Conservation (phyloP, 192 early-diverging fungal species). For the Backusella parvicylindrica region DNA sequence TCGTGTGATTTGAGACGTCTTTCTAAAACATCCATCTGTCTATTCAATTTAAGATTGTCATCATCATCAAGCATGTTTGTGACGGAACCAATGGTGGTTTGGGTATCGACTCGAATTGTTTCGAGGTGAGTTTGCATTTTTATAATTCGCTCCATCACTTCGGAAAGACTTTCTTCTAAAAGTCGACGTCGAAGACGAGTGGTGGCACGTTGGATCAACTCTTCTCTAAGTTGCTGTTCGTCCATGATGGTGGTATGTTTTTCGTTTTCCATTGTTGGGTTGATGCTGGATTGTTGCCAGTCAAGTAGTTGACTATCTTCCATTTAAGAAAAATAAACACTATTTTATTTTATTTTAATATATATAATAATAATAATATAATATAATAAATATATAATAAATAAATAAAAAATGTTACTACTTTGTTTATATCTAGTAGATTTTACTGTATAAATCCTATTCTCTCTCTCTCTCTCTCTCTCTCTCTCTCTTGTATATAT, state of each 20-base stretch:
- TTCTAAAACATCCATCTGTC: constrained; percentile 22
- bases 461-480: background rate
- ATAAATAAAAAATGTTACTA: background rate
- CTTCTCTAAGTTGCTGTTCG: constrained; percentile 15
- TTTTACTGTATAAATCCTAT: background rate
- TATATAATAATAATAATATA: constrained; percentile 4
- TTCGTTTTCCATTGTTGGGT: background rate
- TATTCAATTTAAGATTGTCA: background rate
- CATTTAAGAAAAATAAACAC: background rate
- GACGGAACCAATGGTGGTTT: background rate
- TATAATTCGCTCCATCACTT: background rate
- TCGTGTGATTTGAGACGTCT: constrained; percentile 6
- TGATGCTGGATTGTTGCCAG: background rate
- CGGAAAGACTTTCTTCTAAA: constrained; percentile 16
- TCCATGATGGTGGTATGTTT: background rate
- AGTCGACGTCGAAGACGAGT: constrained; percentile 19
- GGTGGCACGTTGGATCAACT: constrained; percentile 22
- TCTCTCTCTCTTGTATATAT: background rate
- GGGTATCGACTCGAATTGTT: constrained; percentile 2
- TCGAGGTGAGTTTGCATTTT: constrained; percentile 4
- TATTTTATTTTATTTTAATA: background rate
- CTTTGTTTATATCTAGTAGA: background rate
- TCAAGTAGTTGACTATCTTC: background rate
- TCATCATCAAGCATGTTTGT: background rate
- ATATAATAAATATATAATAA: no score